Conservation (phyloP, 345 rosid species). For the Eutrema yunnanense region DNA sequence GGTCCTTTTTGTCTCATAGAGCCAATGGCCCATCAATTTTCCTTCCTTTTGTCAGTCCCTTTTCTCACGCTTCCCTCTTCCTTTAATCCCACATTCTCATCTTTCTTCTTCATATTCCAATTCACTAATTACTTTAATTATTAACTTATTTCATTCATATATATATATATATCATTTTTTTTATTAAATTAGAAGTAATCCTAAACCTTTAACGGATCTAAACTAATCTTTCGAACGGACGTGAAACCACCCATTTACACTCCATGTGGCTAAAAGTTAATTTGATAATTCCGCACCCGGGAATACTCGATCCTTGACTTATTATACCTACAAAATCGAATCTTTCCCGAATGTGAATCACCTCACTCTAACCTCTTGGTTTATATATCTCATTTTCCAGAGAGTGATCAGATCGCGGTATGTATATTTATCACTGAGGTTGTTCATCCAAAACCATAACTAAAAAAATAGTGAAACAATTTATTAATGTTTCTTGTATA, state of each 20-base stretch:
- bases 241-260: too few relatives aligned
- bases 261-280: too few relatives aligned
- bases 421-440: neutral
- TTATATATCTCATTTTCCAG: neutral
- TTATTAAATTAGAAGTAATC: too few relatives aligned
- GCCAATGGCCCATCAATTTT: slow-evolving; percentile 37
- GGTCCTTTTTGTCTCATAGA: slow-evolving; percentile 38
- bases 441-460: neutral
- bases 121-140: neutral
- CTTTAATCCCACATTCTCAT: slow-evolving; percentile 20
- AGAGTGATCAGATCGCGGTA: neutral
- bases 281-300: too few relatives aligned
- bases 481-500: too few relatives aligned
- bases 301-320: too few relatives aligned
- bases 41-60: slow-evolving; percentile 35
- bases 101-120: neutral
- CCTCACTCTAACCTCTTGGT: too few relatives aligned
- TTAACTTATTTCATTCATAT: neutral
- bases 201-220: too few relatives aligned
- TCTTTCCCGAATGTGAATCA: too few relatives aligned
- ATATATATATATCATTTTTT: too few relatives aligned
- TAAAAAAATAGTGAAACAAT: neutral
- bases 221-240: too few relatives aligned
- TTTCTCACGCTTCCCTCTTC: slow-evolving; percentile 35
- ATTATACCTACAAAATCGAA: too few relatives aligned